These are phyloP conservation scores for Clonostachys rosea DNA, from an alignment of 2,329 filamentous ascomycete genomes.

Conservation along the genomic window DNA sequence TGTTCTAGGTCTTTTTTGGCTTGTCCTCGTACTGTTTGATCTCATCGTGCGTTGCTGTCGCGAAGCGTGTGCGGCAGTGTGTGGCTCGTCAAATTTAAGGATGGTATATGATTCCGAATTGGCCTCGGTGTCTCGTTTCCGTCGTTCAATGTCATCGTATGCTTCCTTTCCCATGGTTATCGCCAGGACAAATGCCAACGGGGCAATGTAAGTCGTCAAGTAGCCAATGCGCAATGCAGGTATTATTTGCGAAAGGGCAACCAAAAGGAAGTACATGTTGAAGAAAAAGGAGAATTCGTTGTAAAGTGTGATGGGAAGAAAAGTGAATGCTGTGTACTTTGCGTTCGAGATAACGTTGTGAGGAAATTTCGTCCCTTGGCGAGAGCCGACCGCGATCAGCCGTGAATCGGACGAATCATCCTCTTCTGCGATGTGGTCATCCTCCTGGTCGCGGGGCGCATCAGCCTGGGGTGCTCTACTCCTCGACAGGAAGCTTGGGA, in stretches of 20 bases:
- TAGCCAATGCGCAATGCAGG: constrained; percentile 89
- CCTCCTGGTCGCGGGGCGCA: constrained; percentile 14
- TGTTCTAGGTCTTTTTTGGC: constrained; percentile 19
- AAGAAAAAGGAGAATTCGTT: constrained; percentile 99
- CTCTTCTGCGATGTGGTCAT: constrained; percentile 44
- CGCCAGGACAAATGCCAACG: constrained; percentile 82
- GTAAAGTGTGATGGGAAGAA: constrained; percentile 89
- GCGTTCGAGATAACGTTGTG: constrained; percentile 92
- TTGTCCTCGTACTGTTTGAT: constrained; percentile 27
- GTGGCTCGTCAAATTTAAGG: constrained; percentile 62
- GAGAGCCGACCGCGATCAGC: constrained; percentile 69
- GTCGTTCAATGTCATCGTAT: constrained; percentile 82
- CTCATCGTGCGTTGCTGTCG: constrained; percentile 34
- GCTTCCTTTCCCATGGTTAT: constrained; percentile 97
- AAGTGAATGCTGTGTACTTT: constrained; percentile 94
- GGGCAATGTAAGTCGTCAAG: constrained; percentile 89
- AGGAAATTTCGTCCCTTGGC: constrained; percentile 73
- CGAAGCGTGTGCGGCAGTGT: constrained; percentile 27
- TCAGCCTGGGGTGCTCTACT: constrained; percentile 15
- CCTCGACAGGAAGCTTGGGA: constrained; percentile 63
- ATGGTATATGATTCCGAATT: constrained; percentile 88
- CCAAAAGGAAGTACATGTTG: constrained; percentile 97
- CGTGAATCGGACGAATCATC: constrained; percentile 68
- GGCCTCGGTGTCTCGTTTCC: constrained; percentile 85
- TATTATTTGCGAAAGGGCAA: constrained; percentile 90